phyloP scores from a whole-genome alignment of 2,329 filamentous ascomycete species.

The Paecilomyces dactylethromorphus region DNA sequence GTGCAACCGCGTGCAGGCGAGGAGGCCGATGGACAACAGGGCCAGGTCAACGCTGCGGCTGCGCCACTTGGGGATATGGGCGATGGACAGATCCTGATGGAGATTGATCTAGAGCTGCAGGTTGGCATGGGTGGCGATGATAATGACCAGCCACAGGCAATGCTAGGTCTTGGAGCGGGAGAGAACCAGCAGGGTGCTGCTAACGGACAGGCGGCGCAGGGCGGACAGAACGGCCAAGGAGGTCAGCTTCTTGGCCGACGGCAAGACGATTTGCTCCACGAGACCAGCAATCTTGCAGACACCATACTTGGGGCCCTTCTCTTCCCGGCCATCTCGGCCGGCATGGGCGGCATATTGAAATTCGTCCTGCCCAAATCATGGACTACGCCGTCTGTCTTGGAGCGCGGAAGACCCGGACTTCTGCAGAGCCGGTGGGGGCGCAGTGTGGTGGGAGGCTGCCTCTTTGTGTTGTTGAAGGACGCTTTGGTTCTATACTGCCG shows the following conservation, averaged over 20 bases:
- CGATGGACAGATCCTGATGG: constrained; percentile 40
- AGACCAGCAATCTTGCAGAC: constrained; percentile 50
- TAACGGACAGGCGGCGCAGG: constrained; percentile 1
- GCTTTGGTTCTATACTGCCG: constrained; percentile 54
- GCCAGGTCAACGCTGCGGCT: constrained; percentile 23
- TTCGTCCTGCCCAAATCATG: constrained; percentile 61
- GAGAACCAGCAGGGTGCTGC: constrained; percentile 13
- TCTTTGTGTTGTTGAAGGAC: constrained; percentile 80
- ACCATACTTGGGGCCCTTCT: constrained; percentile 64
- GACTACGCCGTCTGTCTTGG: constrained; percentile 43
- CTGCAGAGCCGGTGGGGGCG: constrained; percentile 82
- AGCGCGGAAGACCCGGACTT: constrained; percentile 53
- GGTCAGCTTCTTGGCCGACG: constrained; percentile 30
- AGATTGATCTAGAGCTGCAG: constrained; percentile 46
- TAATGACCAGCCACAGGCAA: constrained; percentile 30
- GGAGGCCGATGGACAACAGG: constrained; percentile 24
- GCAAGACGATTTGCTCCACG: constrained; percentile 45
- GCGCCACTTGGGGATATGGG: constrained; percentile 21
- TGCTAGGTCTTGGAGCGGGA: constrained; percentile 17
- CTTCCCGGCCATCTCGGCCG: constrained; percentile 73
- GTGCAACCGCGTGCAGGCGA: constrained; percentile 52
- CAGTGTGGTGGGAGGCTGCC: constrained; percentile 78
- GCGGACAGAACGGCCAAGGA: constrained; percentile 5
- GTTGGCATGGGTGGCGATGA: constrained; percentile 43
- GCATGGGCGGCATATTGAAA: constrained; percentile 69